phyloP scores from a whole-genome alignment of 2,329 filamentous ascomycete genomes.

The Penicillium crustosum region DNA sequence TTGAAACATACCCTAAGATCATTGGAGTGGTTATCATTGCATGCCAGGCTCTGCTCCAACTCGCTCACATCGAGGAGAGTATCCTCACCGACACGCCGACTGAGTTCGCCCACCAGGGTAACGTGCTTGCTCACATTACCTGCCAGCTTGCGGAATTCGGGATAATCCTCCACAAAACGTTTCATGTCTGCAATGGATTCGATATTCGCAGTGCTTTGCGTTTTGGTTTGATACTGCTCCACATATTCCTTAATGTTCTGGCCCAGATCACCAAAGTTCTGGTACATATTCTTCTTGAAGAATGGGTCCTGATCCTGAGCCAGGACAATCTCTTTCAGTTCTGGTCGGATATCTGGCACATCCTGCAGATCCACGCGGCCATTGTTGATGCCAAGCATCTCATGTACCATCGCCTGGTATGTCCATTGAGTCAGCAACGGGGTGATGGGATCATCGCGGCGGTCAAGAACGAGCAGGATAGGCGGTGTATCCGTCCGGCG shows the following conservation, averaged over 20 bases:
- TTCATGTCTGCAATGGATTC: constrained; percentile 99
- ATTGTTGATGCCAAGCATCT: constrained; percentile 88
- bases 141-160: constrained; percentile 93
- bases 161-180: constrained; percentile 97
- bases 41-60: constrained; percentile 92
- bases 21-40: constrained; percentile 88
- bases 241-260: constrained; percentile 99
- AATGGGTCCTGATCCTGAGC: constrained; percentile 98
- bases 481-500: constrained; percentile 91
- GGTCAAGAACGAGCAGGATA: constrained; percentile 84
- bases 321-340: constrained; percentile 89
- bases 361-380: constrained; percentile 87
- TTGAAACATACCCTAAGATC: constrained; percentile 73
- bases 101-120: constrained; percentile 89
- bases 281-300: constrained; percentile 99
- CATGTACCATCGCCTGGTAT: constrained; percentile 99
- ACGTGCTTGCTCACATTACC: constrained; percentile 99
- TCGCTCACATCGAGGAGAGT: constrained; percentile 94
- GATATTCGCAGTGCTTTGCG: constrained; percentile 93
- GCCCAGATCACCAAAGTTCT: constrained; percentile 94
- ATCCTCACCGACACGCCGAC: constrained; percentile 79
- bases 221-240: constrained; percentile 95
- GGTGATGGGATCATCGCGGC: constrained; percentile 91
- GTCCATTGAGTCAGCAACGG: constrained; percentile 97
- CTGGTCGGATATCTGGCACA: constrained; percentile 78